Conservation (phyloP, 768 basidiomycete genomes). For the Leccinum boreale region DNA sequence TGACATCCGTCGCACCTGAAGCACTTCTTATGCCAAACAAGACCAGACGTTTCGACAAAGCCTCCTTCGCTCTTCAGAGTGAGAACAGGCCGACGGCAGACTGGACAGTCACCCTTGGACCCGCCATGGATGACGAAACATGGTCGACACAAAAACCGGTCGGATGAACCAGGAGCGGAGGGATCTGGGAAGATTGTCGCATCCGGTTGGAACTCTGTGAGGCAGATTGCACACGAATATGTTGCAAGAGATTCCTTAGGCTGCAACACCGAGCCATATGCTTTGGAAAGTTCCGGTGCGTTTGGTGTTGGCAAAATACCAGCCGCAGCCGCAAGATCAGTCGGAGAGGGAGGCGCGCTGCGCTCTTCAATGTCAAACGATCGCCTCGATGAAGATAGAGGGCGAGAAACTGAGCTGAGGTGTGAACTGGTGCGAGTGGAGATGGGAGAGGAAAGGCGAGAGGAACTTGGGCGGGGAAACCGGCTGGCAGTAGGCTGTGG, state of each 20-base stretch:
- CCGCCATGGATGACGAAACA: constrained; percentile 75
- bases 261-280: constrained; percentile 81
- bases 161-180: constrained; percentile 16
- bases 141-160: constrained; percentile 68
- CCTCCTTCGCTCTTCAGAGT: constrained; percentile 74
- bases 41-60: constrained; percentile 66
- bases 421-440: constrained; percentile 53
- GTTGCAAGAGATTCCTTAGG: constrained; percentile 69
- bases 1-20: constrained; percentile 73
- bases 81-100: constrained; percentile 68
- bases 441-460: constrained; percentile 33
- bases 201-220: constrained; percentile 67
- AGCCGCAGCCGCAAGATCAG: constrained; percentile 50
- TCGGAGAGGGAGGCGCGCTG: constrained; percentile 29
- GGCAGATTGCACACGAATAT: constrained; percentile 67
- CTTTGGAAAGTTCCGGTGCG: constrained; percentile 69
- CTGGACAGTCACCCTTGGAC: constrained; percentile 68
- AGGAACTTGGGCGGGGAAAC: constrained; percentile 49
- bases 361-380: constrained; percentile 17
- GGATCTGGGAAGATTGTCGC: constrained; percentile 86
- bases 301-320: constrained; percentile 61
- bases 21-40: constrained; percentile 80
- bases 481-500: constrained; percentile 31
- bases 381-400: constrained; percentile 58
- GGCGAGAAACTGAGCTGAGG: constrained; percentile 51